Evolutionary conservation across 2,329 filamentous ascomycete genomes (phyloP), one percentile per base, ranked within the genome.

Genomic region (Clarireedia homoeocarpa): DNA sequence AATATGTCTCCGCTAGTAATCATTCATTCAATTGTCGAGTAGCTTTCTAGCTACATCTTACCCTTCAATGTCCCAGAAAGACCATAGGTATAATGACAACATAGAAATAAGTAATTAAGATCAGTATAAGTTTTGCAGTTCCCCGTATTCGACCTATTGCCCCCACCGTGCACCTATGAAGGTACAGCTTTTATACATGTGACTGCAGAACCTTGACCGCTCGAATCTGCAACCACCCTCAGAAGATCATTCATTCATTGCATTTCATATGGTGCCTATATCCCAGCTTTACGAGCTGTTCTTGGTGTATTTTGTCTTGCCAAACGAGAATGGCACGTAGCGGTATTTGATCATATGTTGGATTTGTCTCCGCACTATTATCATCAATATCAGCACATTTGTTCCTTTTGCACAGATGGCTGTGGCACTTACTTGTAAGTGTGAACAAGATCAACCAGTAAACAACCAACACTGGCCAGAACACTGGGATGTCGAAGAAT

Each of bases 291-390:
- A 70, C 50, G 66, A 67, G 74, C 75, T 84, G 74, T 77, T 80
- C 76, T 84, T 86, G 70, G 73, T 77, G 72, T 94, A 95, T 70
- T 82, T 85, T 62, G 88, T 80, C 82, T 96, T 96, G 73, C 91
- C 91, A 63, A 95, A 84, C 42, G 89, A 86, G 76, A 96, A 96
- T 42, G 91, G 91, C 30, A 96, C 91, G 71, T 96, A 99, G 75
- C 92, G 89, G 78, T 97, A 99, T 79, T 97, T 99, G 81, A 99
- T 92, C 94, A 99, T 99, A 77, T 97, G 94, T 77, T 99, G 94
- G 66, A 99, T 99, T 77, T 99, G 94, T 79, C 94, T 89, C 74
- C 94, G 85, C 94, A 99, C 91, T 95, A 66, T 30, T 10, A 30
- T 23, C 17, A 17, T 4, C n/a, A 5, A 6, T 20, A 50, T 63